phyloP scores from a whole-genome alignment of 1,284 basidiomycete genomes.

The Blastosporella zonata region DNA sequence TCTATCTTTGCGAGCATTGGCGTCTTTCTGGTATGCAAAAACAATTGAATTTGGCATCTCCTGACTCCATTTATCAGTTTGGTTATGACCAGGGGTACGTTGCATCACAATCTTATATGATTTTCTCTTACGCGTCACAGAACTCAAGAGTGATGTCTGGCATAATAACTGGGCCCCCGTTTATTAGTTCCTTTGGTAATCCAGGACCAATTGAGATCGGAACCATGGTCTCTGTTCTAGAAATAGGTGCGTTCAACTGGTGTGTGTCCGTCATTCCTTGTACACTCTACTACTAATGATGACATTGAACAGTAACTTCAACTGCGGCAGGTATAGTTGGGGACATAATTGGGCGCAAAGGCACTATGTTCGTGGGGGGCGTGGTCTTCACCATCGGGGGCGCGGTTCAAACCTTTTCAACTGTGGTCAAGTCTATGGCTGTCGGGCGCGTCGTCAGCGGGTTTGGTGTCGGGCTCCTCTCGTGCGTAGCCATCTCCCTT shows the following conservation, averaged over 20 bases:
- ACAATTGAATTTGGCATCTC: not conserved
- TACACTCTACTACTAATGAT: not conserved
- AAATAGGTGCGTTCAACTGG: constrained; percentile 92
- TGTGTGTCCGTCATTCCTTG: constrained; percentile 30
- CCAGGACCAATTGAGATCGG: constrained; percentile 70
- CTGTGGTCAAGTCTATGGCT: constrained; percentile 84
- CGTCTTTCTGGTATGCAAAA: constrained; percentile 73
- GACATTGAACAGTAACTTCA: constrained; percentile 69
- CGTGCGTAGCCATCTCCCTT: constrained; percentile 47
- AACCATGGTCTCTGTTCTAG: constrained; percentile 91
- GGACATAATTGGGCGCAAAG: constrained; percentile 84
- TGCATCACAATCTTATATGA: constrained; percentile 15
- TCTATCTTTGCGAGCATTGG: constrained; percentile 85
- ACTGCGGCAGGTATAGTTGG: constrained; percentile 88
- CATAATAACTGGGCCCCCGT: constrained; percentile 92
- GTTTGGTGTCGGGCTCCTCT: constrained; percentile 92
- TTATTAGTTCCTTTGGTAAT: constrained; percentile 78
- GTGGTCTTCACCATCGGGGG: constrained; percentile 87
- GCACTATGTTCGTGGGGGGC: constrained; percentile 86
- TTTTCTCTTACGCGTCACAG: not conserved
- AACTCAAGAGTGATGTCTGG: constrained; percentile 69
- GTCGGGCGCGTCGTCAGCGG: constrained; percentile 86
- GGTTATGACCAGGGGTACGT: constrained; percentile 89
- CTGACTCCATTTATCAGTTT: constrained; percentile 50
- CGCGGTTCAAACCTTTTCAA: constrained; percentile 84